Conservation (phyloP, 1,284 basidiomycete species). For the Rhodotorula glutinis region DNA sequence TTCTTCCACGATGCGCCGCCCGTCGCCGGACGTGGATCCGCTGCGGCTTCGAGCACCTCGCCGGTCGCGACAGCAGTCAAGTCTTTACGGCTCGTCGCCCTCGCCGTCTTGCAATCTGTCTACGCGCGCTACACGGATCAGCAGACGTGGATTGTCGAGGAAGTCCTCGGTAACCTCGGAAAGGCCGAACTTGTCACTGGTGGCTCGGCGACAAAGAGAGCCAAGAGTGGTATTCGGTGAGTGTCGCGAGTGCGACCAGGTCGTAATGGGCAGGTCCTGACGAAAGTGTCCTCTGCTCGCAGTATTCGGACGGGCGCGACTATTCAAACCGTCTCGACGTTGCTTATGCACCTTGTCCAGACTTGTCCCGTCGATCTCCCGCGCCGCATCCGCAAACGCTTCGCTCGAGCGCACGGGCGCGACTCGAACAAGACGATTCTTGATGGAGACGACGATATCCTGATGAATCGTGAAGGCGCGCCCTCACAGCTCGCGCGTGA, state of each 20-base stretch:
- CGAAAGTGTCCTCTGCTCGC: background rate
- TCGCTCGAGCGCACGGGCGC: conserved; percentile 46
- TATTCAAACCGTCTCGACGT: conserved; percentile 85
- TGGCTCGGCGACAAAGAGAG: conserved; percentile 67
- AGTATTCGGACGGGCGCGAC: conserved; percentile 57
- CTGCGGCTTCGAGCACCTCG: conserved; percentile 42
- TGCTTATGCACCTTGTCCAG: conserved; percentile 92
- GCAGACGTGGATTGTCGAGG: conserved; percentile 92
- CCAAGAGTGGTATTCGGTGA: conserved; percentile 67
- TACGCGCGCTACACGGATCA: conserved; percentile 87
- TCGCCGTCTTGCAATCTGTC: conserved; percentile 55
- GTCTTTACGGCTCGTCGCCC: conserved; percentile 13
- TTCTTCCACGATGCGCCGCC: conserved; percentile 81
- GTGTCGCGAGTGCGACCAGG: conserved; percentile 40
- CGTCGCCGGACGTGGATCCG: background rate
- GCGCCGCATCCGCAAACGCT: conserved; percentile 52
- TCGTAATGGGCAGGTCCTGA: no score
- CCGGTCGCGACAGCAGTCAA: conserved; percentile 10
- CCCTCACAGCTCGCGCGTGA: background rate
- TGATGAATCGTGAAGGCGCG: background rate
- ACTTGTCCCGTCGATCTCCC: conserved; percentile 80
- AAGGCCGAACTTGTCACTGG: conserved; percentile 71
- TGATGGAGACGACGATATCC: background rate
- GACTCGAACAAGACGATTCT: background rate
- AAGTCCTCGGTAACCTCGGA: conserved; percentile 82